Percentiles rank a stretch among this genome's conserved stretches.
Evolutionary conservation across 176 grass and related monocot genomes (phyloP).

Genomic region (Alopecurus myosuroides): DNA sequence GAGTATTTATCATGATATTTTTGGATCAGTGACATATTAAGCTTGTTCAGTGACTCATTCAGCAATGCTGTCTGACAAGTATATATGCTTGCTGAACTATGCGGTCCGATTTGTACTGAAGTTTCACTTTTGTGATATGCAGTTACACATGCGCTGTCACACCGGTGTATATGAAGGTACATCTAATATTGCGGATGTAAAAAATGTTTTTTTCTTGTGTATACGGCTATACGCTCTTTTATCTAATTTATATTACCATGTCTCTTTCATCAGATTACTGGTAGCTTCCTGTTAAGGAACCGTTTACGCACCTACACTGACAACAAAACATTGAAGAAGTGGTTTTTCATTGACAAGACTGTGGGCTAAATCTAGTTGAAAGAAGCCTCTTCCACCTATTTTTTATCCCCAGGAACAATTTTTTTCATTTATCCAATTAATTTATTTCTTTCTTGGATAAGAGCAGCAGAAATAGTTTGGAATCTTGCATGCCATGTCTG

Average conservation of each 20-base stretch:
- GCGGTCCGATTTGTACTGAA: not conserved
- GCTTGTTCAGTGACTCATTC: not conserved
- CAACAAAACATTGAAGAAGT: slow-evolving; percentile 64
- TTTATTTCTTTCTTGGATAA: slow-evolving; percentile 31
- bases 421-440: not conserved
- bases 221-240: not conserved
- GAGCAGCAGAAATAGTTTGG: not conserved
- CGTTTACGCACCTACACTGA: slow-evolving; percentile 45
- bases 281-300: slow-evolving; percentile 43
- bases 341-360: slow-evolving; percentile 75
- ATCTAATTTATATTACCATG: not conserved
- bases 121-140: not conserved
- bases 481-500: slow-evolving; percentile 37
- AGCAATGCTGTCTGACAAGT: not conserved
- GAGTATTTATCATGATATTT: not conserved
- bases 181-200: not conserved
- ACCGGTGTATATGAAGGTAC: slow-evolving; percentile 12
- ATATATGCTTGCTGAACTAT: not conserved
- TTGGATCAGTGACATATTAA: not conserved
- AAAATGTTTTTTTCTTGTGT: not conserved
- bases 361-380: slow-evolving; percentile 38
- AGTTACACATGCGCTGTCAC: not conserved
- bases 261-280: slow-evolving; percentile 27
- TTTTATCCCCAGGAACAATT: not conserved
- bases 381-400: not conserved